These are phyloP conservation scores for Entomophthora muscae DNA, from an alignment of 371 early-diverging fungal genomes.

Conservation along the genomic window DNA sequence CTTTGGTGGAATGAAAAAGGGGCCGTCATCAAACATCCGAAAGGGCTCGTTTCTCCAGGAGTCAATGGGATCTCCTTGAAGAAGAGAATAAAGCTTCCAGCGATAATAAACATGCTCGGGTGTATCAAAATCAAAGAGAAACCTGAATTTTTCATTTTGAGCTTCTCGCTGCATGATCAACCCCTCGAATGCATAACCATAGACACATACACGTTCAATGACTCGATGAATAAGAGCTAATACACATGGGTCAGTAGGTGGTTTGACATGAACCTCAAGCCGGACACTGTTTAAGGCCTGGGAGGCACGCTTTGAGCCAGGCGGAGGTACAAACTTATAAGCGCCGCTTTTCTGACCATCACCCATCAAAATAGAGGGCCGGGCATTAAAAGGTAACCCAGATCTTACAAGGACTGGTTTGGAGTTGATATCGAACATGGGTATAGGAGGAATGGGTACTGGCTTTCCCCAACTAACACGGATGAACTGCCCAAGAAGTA, in stretches of 20 bases:
- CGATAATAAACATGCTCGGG: conserved; percentile 77
- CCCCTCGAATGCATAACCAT: conserved; percentile 64
- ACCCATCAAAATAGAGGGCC: conserved; percentile 2
- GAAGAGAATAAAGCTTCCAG: conserved; percentile 79
- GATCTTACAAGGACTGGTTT: conserved; percentile 12
- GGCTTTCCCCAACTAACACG: conserved; percentile 83
- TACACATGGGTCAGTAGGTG: conserved; percentile 37
- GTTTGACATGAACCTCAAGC: conserved; percentile 40
- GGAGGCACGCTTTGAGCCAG: conserved; percentile 2
- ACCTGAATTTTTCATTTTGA: conserved; percentile 44
- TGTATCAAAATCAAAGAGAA: conserved; percentile 49
- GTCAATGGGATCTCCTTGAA: conserved; percentile 60
- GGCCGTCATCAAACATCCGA: conserved; percentile 70
- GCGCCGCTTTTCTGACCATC: not conserved
- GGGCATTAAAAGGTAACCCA: conserved; percentile 57
- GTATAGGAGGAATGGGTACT: conserved; percentile 55
- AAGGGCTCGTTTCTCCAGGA: conserved; percentile 68
- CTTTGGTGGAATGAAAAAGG: conserved; percentile 74
- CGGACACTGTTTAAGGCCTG: conserved; percentile 6
- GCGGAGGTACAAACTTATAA: conserved; percentile 9
- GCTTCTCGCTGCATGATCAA: conserved; percentile 44
- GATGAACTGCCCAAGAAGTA: conserved; percentile 37
- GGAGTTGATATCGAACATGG: conserved; percentile 43
- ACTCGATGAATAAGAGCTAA: conserved; percentile 63
- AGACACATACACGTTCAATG: conserved; percentile 55